Evolutionary conservation across 192 early-diverging fungal species (phyloP), one percentile per base, ranked within the genome.

Genomic region (Coemansia sp.): DNA sequence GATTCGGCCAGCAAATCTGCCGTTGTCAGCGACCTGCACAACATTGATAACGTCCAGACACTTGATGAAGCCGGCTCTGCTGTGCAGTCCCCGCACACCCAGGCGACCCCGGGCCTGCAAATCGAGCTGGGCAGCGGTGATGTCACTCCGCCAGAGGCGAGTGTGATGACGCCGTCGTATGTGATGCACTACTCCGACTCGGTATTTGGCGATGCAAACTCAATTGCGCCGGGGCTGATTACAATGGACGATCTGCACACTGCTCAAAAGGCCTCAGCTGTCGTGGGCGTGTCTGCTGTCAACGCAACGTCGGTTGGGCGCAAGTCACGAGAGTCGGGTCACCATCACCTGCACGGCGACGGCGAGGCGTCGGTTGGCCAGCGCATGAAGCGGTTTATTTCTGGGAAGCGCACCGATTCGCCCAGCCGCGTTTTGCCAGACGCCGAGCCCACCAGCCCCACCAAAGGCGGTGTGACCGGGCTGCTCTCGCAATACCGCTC

Each of bases 151-250:
- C 8, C 29, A 30, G 56, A 65, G n/a, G 25, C 46, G 8, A 43
- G 21, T 17, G 58, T 59, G n/a, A 54, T 57, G 2, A 64, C 59
- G 17, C 71, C 71, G 2, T 75, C 71, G 9, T 75, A 75, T 27
- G 60, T 68, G 32, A 75, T 75, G 71, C 71, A 75, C 60, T 75
- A 75, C 38, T 61, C 71, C 10, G 71, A 68, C 31, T 67, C 64
- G 0, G 56, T 75, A 36, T 75, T 75, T 36, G 71, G 71, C 31
- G 71, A 75, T 27, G 40, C 60, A 5, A 56, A 65, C 9, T 64
- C 65, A 3, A 58, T 68, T 15, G 51, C 60, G 17, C 65, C 71
- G 3, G 71, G 56, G 0, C 40, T 75, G 21, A 68, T 64, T 19
- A 75, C 71, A 4, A 75, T 75, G 23, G 71, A 75, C 11, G 71